phyloP scores from a whole-genome alignment of 2,329 filamentous ascomycete genomes.

The Bisporella sp. region DNA sequence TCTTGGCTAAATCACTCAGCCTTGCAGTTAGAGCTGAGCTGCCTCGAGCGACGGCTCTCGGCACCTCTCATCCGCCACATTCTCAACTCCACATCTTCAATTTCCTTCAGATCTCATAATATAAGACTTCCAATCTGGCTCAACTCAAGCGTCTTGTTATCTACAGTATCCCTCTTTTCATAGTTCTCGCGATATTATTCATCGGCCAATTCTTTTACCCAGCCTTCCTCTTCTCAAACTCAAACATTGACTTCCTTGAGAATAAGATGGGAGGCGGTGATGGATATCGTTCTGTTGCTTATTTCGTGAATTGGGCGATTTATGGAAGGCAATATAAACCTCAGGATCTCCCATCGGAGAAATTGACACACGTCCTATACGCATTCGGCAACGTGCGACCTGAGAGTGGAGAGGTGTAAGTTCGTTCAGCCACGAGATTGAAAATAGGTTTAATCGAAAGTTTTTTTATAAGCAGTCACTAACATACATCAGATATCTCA shows the following conservation, averaged over 20 bases:
- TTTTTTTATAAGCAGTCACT: background rate
- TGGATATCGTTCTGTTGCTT: slow-evolving; percentile 49
- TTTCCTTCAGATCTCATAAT: slow-evolving; percentile 2
- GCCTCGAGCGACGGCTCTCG: background rate
- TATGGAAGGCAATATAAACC: slow-evolving; percentile 83
- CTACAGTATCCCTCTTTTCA: slow-evolving; percentile 12
- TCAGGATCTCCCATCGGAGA: slow-evolving; percentile 71
- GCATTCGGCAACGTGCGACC: slow-evolving; percentile 80
- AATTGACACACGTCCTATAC: slow-evolving; percentile 85
- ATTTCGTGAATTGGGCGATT: slow-evolving; percentile 52
- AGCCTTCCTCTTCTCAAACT: slow-evolving; percentile 4
- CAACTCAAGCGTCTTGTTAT: slow-evolving; percentile 9
- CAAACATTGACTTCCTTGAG: background rate
- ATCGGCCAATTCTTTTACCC: slow-evolving; percentile 11
- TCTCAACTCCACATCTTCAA: slow-evolving; percentile 9
- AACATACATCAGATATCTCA: slow-evolving; percentile 36
- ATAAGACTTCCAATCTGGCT: slow-evolving; percentile 16
- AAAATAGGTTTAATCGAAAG: too few relatives aligned
- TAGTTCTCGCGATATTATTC: slow-evolving; percentile 13
- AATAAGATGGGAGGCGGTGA: slow-evolving; percentile 22
- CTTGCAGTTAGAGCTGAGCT: slow-evolving; percentile 12
- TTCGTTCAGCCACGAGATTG: slow-evolving; percentile 5
- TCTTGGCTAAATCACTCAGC: slow-evolving; percentile 9
- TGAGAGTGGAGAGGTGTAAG: slow-evolving; percentile 71
- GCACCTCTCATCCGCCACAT: slow-evolving; percentile 1